phyloP scores from a whole-genome alignment of 345 rosid species.

The Eucalyptus curtisii region DNA sequence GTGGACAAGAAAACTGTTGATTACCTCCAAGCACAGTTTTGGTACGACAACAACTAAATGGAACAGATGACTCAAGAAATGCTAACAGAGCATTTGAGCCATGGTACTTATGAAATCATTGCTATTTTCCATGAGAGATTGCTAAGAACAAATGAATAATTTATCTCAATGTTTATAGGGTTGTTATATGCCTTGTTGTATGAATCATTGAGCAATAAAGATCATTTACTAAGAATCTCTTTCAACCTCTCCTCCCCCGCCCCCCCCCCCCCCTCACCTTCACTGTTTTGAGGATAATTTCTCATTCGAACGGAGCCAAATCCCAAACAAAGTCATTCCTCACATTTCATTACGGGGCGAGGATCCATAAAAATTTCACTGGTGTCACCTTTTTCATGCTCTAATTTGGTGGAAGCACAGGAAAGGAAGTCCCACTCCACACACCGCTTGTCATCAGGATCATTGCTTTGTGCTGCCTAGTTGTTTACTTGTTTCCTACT shows the following conservation, averaged over 20 bases:
- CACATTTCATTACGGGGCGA: not conserved
- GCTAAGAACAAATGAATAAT: not conserved
- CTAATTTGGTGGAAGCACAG: not conserved
- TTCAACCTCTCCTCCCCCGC: accelerated
- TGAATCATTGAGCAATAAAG: not conserved
- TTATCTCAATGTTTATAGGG: not conserved
- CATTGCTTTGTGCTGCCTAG: not conserved
- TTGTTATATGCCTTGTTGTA: not conserved
- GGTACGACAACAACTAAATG: not conserved
- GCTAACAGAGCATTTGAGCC: not conserved
- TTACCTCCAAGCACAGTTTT: slow-evolving; percentile 16
- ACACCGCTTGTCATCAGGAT: not conserved
- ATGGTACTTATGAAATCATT: not conserved
- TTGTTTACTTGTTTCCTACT: not conserved
- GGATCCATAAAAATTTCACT: not conserved
- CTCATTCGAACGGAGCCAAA: not conserved
- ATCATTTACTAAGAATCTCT: not conserved
- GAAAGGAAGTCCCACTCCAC: not conserved
- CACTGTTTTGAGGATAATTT: not conserved
- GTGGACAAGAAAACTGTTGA: slow-evolving; percentile 4
- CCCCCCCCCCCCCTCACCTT: not conserved
- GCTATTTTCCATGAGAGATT: not conserved
- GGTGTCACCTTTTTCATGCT: not conserved
- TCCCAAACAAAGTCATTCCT: not conserved
- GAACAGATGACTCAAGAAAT: not conserved